phyloP scores from a whole-genome alignment of 2,329 filamentous ascomycete genomes.

The Aspergillus ochraceus region DNA sequence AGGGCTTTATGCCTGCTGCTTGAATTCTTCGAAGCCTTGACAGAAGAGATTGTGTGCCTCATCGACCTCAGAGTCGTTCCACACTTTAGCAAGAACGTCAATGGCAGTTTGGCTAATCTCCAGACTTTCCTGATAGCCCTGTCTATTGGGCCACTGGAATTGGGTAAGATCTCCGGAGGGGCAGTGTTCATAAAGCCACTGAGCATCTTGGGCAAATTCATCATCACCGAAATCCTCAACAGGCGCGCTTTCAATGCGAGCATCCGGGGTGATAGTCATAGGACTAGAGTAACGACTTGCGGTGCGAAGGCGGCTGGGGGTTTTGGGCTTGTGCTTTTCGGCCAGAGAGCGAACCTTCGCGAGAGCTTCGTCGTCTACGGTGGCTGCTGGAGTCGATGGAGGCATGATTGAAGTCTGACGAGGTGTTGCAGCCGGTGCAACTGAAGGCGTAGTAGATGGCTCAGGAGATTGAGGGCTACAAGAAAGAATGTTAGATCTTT shows the following conservation, averaged over 20 bases:
- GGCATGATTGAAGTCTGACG: slow-evolving; percentile 14
- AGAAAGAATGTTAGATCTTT: slow-evolving; percentile 5
- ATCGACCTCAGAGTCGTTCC: slow-evolving; percentile 19
- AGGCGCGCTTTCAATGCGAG: slow-evolving; percentile 2
- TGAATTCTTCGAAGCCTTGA: slow-evolving; percentile 18
- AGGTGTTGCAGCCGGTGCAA: slow-evolving; percentile 14
- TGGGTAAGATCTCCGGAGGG: slow-evolving; percentile 25
- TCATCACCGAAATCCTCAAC: slow-evolving; percentile 24
- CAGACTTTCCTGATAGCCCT: slow-evolving; percentile 18
- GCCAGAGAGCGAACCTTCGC: slow-evolving; percentile 38
- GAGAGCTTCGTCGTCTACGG: slow-evolving; percentile 30
- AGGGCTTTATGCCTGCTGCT: slow-evolving; percentile 11
- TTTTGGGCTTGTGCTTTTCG: slow-evolving; percentile 45
- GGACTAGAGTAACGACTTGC: slow-evolving; percentile 30
- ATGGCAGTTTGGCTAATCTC: slow-evolving; percentile 13
- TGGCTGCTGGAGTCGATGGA: slow-evolving; percentile 22
- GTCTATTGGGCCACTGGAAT: slow-evolving; percentile 22
- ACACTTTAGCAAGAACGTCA: slow-evolving; percentile 16
- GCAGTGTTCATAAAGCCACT: slow-evolving; percentile 28
- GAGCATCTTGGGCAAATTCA: slow-evolving; percentile 24
- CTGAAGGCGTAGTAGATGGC: slow-evolving; percentile 9
- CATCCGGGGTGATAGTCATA: slow-evolving; percentile 18
- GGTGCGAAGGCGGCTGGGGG: slow-evolving; percentile 43
- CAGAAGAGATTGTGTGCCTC: slow-evolving; percentile 14
- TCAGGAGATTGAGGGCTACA: not conserved